Conservation (phyloP, 2,329 filamentous ascomycete species). For the Cylindrodendrum hubeiense region DNA sequence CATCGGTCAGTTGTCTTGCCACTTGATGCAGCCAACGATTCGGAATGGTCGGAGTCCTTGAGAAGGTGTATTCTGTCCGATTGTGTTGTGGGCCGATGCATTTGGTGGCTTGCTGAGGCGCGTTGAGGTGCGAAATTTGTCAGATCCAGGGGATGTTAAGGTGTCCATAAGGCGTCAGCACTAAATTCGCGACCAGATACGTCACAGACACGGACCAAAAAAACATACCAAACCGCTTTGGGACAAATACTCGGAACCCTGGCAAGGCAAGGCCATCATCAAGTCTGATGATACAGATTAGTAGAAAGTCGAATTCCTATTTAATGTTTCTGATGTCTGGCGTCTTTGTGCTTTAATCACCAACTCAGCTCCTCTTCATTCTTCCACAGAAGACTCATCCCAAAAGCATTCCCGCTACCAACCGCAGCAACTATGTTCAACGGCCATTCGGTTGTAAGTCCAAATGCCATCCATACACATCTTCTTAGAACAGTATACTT, state of each 20-base stretch:
- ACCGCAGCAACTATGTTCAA: background rate
- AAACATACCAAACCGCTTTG: constrained; percentile 17
- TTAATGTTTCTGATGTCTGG: background rate
- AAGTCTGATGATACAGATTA: background rate
- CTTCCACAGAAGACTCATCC: background rate
- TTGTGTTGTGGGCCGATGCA: background rate
- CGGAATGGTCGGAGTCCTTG: background rate
- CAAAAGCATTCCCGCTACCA: background rate
- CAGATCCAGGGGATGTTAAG: background rate
- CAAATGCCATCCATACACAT: no score
- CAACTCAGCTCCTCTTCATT: background rate
- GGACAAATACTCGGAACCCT: constrained; percentile 29
- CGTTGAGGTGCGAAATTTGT: background rate
- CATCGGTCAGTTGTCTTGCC: background rate
- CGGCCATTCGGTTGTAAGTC: constrained; percentile 4
- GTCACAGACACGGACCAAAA: background rate
- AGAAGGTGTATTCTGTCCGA: background rate
- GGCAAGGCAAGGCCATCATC: background rate
- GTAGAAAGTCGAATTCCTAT: background rate
- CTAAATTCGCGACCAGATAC: background rate
- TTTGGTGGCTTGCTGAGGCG: no score
- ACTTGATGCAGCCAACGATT: background rate
- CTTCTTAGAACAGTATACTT: background rate
- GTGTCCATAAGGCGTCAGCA: no score
- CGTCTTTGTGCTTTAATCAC: background rate